Evolutionary conservation across 2,329 filamentous ascomycete genomes (phyloP), one percentile per base, ranked within the genome.

Genomic region (Aspergillus pseudoterreus): DNA sequence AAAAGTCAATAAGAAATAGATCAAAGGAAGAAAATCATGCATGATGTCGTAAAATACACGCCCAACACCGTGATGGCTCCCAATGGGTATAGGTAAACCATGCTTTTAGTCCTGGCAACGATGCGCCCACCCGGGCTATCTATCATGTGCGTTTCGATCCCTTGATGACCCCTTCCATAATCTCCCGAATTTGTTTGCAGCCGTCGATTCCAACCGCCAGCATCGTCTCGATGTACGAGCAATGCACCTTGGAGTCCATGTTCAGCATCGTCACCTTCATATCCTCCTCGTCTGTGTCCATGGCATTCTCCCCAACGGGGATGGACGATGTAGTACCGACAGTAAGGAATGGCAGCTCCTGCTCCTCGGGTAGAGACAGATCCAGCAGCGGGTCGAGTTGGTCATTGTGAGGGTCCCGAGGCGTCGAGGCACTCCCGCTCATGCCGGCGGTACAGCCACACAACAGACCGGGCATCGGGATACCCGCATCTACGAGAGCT

Each of bases 391-490:
- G 74, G 47, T 76, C 73, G 4, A 73, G 62, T 15, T 62, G 62
- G 53, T 79, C 76, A 54, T 69, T 64, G 17, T 64, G 60, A n/a
- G 67, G 64, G 43, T 73, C 67, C 10, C 64, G 65, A 5, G 71
- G 70, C 4, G 71, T 74, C 22, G 70, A 73, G 12, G 72, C 72
- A 49, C 69, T 71, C 5, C 72, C 71, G 12, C 86, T 74, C 66
- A 74, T 88, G 4, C 92, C 94, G 0, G 90, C 88, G 0, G 92
- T 96, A 72, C 90, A 95, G 5, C 92, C 90, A 19, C 86, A 85
- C 2, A 97, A 82, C 67, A 96, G 95, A 67, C 95, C 90, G 2
- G 85, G 84, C 92, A 97, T 96, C 21, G 94, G 94, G 17, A 99
- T 87, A 47, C 94, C 94, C 0, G 94, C 94, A 68, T 99, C 94